A percentile compares a stretch with the other conserved stretches of the same genome.
Evolutionary conservation across 1,284 basidiomycete genomes (phyloP).

Genomic region (Grifola frondosa): DNA sequence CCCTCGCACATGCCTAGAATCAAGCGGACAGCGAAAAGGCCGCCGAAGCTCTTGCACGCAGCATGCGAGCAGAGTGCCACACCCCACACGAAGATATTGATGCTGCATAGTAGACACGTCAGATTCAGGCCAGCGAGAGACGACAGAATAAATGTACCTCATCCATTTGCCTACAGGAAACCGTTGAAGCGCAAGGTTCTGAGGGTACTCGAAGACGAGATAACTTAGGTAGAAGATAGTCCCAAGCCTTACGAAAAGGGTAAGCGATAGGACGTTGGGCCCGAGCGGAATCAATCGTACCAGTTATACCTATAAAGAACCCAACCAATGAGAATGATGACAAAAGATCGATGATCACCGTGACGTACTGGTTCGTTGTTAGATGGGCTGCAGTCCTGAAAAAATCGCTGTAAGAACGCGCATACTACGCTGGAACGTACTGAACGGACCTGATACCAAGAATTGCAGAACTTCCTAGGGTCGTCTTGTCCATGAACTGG

Average conservation of each 20-base stretch:
- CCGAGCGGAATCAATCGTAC: no score
- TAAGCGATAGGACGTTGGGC: neutral
- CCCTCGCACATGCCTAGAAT: conserved; percentile 78
- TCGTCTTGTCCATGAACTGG: conserved; percentile 76
- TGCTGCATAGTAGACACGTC: conserved; percentile 32
- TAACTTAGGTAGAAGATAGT: conserved; percentile 73
- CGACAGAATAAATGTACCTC: conserved; percentile 43
- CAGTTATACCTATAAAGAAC: conserved; percentile 28
- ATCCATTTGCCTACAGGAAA: conserved; percentile 84
- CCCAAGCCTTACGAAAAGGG: conserved; percentile 51
- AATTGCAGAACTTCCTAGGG: conserved; percentile 64
- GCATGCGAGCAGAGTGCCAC: conserved; percentile 63
- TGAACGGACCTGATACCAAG: conserved; percentile 58
- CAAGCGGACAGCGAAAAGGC: conserved; percentile 63
- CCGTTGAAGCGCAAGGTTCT: conserved; percentile 72
- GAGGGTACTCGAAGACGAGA: conserved; percentile 68
- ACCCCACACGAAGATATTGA: conserved; percentile 72
- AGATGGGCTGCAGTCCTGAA: conserved; percentile 36
- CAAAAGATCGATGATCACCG: neutral
- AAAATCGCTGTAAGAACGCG: neutral
- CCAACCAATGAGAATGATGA: neutral
- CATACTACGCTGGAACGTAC: neutral
- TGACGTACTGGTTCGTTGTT: conserved; percentile 30
- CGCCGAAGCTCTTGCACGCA: conserved; percentile 70
- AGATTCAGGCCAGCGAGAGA: neutral